These are phyloP conservation scores for Tylopilus subfusipes DNA, from an alignment of 768 basidiomycete species.

Conservation along the genomic window DNA sequence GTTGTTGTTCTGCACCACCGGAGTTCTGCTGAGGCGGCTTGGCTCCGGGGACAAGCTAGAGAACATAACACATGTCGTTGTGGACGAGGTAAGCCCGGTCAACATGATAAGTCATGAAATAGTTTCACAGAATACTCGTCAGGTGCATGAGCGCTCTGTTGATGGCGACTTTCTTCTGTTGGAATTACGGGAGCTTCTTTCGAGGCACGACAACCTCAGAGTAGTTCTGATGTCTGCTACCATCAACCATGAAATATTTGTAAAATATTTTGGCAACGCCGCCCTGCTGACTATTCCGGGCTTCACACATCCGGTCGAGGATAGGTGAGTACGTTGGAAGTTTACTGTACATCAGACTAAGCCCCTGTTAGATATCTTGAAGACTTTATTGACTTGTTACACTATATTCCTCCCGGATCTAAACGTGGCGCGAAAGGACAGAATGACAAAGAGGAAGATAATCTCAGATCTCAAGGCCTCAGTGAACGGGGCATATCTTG, in stretches of 20 bases:
- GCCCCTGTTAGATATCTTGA: slow-evolving; percentile 68
- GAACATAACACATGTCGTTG: slow-evolving; percentile 77
- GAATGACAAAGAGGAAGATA: slow-evolving; percentile 39
- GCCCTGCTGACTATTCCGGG: slow-evolving; percentile 85
- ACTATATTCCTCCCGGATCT: slow-evolving; percentile 49
- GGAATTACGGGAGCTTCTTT: slow-evolving; percentile 73
- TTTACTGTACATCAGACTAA: background rate
- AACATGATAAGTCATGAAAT: background rate
- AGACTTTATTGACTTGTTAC: slow-evolving; percentile 59
- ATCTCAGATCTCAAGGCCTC: slow-evolving; percentile 52
- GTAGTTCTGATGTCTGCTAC: slow-evolving; percentile 93
- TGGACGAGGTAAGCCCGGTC: slow-evolving; percentile 71
- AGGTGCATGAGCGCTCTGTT: slow-evolving; percentile 91
- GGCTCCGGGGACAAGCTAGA: slow-evolving; percentile 68
- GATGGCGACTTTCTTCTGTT: slow-evolving; percentile 89
- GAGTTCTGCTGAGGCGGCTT: slow-evolving; percentile 81
- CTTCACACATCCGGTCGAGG: slow-evolving; percentile 70
- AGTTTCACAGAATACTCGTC: background rate
- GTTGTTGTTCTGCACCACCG: slow-evolving; percentile 89
- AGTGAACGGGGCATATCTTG: slow-evolving; percentile 47
- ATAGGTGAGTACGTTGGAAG: slow-evolving; percentile 46
- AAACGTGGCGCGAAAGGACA: slow-evolving; percentile 30
- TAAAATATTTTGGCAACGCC: slow-evolving; percentile 76
- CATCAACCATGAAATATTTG: slow-evolving; percentile 85
- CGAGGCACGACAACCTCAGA: slow-evolving; percentile 61